Evolutionary conservation across 176 grass and related monocot species (phyloP), one percentile per base, ranked within the genome.

Genomic region (Cocos nucifera): DNA sequence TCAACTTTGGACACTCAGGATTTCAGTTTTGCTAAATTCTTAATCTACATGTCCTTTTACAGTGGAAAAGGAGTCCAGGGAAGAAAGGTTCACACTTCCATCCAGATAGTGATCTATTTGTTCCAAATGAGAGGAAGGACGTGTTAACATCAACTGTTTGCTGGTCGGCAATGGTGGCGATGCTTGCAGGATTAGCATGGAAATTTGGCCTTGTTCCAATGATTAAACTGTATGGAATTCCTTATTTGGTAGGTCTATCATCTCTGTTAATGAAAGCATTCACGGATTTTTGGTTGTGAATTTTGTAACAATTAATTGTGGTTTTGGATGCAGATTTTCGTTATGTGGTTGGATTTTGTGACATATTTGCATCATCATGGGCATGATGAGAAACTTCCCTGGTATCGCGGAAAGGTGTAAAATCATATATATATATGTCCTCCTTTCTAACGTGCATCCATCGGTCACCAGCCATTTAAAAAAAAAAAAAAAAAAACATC

Each of bases 361-460:
- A 95, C 90, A 69, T 95, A 95, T 65, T 82, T 95, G 75, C 90
- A 95, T 69, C 90, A 95, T 64, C 90, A 95, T 77, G 86, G 90
- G 3, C 86, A 95, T 7, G 68, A 95, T 62, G 80, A 87, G 80
- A 95, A 95, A 66, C 74, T 95, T 73, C 86, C 90, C 3, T 95
- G 90, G 90, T 95, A 90, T 57, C 90, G 86, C 67, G 90, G 86
- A 86, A 90, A 89, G 86, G 90, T 95, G 76, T 65, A 59, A 68
- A 21, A 8, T 20, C n/a, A 56, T 20, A 20, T 21, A 4, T 22
- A 12, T 21, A 10, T n/a, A n/a, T n/a, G n/a, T 56, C 10, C 20
- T 56, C 19, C 54, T 10, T 21, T 59, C 16, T 30, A 14, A 2
- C 15, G 18, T 21, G 35, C 35, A 44, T 44, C 7, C 14, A 44